Evolutionary conservation across 371 early-diverging fungal species (phyloP), one percentile per base, ranked within the genome.

Genomic region (Mortierella sp.): DNA sequence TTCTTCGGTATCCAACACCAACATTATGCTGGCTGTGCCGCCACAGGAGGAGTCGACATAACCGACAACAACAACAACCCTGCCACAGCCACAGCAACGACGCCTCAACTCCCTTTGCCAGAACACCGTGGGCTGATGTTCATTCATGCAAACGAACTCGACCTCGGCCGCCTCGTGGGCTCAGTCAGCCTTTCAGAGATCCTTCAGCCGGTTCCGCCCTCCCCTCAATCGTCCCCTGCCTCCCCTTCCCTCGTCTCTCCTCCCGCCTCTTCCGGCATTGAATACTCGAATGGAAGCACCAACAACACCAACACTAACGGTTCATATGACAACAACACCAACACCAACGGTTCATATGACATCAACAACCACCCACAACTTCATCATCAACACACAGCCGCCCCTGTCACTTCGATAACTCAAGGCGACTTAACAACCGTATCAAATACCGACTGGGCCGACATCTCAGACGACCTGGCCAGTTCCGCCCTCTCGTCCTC

Each of bases 1-100:
- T 94, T 92, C 76, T 94, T 94, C 60, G 90, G 92, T 8, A 84
- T 92, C 24, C 81, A 90, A n/a, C 85, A 88, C 16, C 81, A 89
- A 60, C 65, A 88, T 14, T 74, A 60, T 24, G 70, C 81, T 1
- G 79, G 68, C 18, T n/a, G 16, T 32, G n/a, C 70, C 2, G 68
- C 54, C n/a, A 43, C 21, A 32, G 24, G 18, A 14, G 56, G n/a
- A 14, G n/a, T 29, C 0, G 35, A 43, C 21, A 29, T 41, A 3
- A 32, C 27, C 16, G 29, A 29, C 14, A 43, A 44, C 11, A 43
- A 44, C 11, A 14, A 24, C 24, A 29, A 51, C 49, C 58, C 48
- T 35, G 58, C 58, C 60, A 65, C 72, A 16, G 4, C 49, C 29
- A 4, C 48, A 29, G 14, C 71, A 29, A 44, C 71, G 24, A 71